Evolutionary conservation across 2,329 filamentous ascomycete genomes (phyloP).

Genomic region (Daldinia sp.): DNA sequence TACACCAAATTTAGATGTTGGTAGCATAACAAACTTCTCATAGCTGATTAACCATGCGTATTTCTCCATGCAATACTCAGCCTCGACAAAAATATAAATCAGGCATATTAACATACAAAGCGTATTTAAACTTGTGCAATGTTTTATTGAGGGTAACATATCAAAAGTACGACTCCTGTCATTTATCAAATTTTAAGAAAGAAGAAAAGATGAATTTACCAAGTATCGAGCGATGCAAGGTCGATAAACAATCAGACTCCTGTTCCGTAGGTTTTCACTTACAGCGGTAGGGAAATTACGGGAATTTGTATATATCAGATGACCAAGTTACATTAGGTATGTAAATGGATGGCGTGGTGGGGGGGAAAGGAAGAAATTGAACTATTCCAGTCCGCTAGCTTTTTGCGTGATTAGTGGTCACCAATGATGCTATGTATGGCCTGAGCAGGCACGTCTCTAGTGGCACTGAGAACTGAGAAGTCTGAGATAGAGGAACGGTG

Average conservation of each 20-base stretch:
- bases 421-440: constrained; percentile 35
- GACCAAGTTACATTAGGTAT: constrained; percentile 9
- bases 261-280: neutral
- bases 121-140: neutral
- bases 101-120: neutral
- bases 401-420: constrained; percentile 37
- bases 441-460: constrained; percentile 7
- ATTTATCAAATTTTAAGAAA: neutral
- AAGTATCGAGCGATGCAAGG: neutral
- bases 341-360: constrained; percentile 38
- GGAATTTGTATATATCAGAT: constrained; percentile 15
- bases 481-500: constrained; percentile 4
- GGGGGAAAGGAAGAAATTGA: constrained; percentile 18
- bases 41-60: constrained; percentile 18
- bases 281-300: constrained; percentile 4
- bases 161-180: constrained; percentile 1
- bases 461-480: neutral
- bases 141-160: neutral
- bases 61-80: constrained; percentile 27
- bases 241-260: neutral
- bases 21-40: constrained; percentile 17
- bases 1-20: constrained; percentile 3
- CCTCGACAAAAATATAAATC: constrained; percentile 20
- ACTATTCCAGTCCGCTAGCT: constrained; percentile 16
- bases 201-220: neutral